These are phyloP conservation scores for Sphagnum tenellum DNA, from an alignment of 225 moss, liverwort and hornwort genomes.

Conservation along the genomic window DNA sequence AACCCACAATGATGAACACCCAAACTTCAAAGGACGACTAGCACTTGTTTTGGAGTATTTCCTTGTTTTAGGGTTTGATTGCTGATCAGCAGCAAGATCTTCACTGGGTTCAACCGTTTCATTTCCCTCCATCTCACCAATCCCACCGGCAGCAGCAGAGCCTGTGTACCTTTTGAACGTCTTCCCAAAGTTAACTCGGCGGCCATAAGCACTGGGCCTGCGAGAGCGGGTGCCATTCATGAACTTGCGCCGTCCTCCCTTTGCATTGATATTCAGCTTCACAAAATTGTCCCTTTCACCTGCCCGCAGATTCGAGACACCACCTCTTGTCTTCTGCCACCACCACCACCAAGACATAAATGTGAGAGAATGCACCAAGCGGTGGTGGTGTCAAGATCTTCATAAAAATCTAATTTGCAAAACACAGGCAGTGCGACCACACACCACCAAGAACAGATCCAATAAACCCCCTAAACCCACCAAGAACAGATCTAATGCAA, in stretches of 20 bases:
- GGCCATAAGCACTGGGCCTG: slow-evolving; percentile 63
- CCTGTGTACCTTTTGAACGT: slow-evolving; percentile 28
- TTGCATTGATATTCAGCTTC: slow-evolving; percentile 76
- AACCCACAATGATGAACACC: slow-evolving; percentile 38
- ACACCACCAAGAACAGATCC: too few species aligned
- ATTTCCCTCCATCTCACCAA: slow-evolving; percentile 13
- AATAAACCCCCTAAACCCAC: too few species aligned
- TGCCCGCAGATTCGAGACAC: slow-evolving; percentile 10
- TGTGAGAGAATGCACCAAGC: too few species aligned
- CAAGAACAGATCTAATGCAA: too few species aligned
- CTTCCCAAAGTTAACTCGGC: slow-evolving; percentile 24
- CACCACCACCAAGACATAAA: too few species aligned
- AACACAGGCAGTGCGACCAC: too few species aligned
- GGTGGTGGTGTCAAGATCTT: too few species aligned
- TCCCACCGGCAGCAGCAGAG: not conserved
- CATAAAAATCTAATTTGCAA: too few species aligned
- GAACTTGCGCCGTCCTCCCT: slow-evolving; percentile 71
- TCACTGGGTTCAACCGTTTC: slow-evolving; percentile 12
- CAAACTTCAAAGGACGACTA: slow-evolving; percentile 9
- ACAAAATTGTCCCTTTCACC: slow-evolving; percentile 90
- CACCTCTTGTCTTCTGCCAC: slow-evolving; percentile 8
- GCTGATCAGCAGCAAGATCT: slow-evolving; percentile 27
- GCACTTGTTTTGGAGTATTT: slow-evolving; percentile 13
- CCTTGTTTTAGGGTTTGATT: slow-evolving; percentile 22
- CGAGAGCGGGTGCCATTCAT: slow-evolving; percentile 54